A percentile compares a stretch with the other conserved stretches of the same genome.
Conservation (phyloP, 805 yeast species). For the Starmerella cellae region DNA sequence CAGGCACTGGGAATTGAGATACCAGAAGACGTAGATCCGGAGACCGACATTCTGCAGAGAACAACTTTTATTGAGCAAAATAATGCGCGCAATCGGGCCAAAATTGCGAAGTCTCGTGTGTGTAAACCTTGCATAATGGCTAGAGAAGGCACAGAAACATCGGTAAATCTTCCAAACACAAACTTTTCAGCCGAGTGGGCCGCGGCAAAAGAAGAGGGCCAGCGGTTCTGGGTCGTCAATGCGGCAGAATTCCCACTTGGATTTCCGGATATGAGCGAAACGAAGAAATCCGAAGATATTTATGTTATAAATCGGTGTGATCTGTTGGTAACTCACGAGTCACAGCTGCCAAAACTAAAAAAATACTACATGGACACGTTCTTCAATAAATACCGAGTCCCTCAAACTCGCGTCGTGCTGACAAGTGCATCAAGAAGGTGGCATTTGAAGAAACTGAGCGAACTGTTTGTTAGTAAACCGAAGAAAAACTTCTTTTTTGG, state of each 20-base stretch:
- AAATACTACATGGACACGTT: slow-evolving; percentile 28
- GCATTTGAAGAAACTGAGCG: slow-evolving; percentile 35
- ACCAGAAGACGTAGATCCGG: neutral
- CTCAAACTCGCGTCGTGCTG: slow-evolving; percentile 33
- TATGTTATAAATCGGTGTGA: slow-evolving; percentile 34
- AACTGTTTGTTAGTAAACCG: slow-evolving; percentile 25
- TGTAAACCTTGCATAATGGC: slow-evolving; percentile 21
- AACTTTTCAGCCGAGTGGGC: too few species aligned
- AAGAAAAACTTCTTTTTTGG: slow-evolving; percentile 45
- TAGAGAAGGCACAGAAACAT: slow-evolving; percentile 6
- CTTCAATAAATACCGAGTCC: slow-evolving; percentile 25
- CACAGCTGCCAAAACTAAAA: slow-evolving; percentile 22
- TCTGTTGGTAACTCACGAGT: slow-evolving; percentile 28
- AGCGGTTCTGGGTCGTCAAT: slow-evolving; percentile 48
- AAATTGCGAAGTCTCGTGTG: slow-evolving; percentile 9
- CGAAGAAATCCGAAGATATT: slow-evolving; percentile 10
- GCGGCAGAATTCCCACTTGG: slow-evolving; percentile 55
- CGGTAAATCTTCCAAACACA: slow-evolving; percentile 10
- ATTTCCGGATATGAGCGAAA: slow-evolving; percentile 12
- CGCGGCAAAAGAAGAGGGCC: slow-evolving; percentile 21
- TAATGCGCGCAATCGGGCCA: neutral
- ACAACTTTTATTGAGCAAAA: neutral
- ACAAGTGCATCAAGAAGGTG: slow-evolving; percentile 43
- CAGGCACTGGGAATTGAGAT: neutral
- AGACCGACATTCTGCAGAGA: neutral